A percentile compares a stretch with the other conserved stretches of the same genome.
phyloP scores from a whole-genome alignment of 2,329 filamentous ascomycete genomes.

The Ophiostoma tasmaniense region DNA sequence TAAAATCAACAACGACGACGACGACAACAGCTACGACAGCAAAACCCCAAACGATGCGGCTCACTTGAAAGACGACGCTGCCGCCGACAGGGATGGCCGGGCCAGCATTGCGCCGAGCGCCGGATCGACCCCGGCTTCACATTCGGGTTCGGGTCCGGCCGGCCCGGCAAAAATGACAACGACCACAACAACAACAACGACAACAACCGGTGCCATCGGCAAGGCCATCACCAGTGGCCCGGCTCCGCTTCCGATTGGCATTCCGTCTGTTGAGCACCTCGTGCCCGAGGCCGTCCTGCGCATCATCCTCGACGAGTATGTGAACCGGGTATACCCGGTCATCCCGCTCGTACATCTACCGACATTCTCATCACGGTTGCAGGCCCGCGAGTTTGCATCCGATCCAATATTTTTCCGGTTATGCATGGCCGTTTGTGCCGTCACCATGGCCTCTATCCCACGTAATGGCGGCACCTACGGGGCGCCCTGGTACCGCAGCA shows the following conservation, averaged over 20 bases:
- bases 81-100: neutral
- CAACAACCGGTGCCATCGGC: neutral
- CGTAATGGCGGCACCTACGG: slow-evolving; percentile 18
- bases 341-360: slow-evolving; percentile 22
- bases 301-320: slow-evolving; percentile 21
- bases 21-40: neutral
- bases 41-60: neutral
- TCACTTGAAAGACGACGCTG: neutral
- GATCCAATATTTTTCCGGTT: slow-evolving; percentile 22
- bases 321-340: slow-evolving; percentile 21
- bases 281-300: slow-evolving; percentile 20
- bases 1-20: slow-evolving; percentile 3
- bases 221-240: neutral
- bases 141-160: neutral
- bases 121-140: neutral
- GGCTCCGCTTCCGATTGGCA: slow-evolving; percentile 14
- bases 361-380: slow-evolving; percentile 16
- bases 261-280: slow-evolving; percentile 18
- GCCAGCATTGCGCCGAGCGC: neutral
- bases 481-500: neutral
- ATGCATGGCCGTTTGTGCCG: slow-evolving; percentile 22
- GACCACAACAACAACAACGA: neutral
- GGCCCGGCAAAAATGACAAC: neutral
- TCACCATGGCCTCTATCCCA: slow-evolving; percentile 23
- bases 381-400: slow-evolving; percentile 15